Base-by-base conservation (phyloP, 208 protist genomes). In the Leishmania guyanensis region DNA sequence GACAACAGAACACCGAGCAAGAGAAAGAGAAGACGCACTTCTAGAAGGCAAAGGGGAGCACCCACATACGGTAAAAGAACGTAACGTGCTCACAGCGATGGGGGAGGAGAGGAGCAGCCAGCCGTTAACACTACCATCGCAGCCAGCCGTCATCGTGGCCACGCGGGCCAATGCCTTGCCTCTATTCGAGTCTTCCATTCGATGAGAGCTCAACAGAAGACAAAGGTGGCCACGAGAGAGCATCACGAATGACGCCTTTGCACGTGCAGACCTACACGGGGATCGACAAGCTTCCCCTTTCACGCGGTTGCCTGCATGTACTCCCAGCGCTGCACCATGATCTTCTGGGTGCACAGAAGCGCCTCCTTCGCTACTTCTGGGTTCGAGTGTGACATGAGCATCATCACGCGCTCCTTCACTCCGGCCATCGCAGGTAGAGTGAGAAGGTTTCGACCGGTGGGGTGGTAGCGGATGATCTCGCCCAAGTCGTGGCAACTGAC, bases 291-390 rank as follows among this genome's bases (percentile, higher is more conserved):
- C 39, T 36, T 16, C 6, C n/a, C 26, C 20, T 26, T 56, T 86
- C 74, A 89, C 48, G 89, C 80, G 20, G 83, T 74, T 46, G 43
- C 43, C 78, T 95, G 84, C 51, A 97, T 96, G 81, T 91, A 98
- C 87, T 98, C 95, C 95, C 95, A 98, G 2, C 93, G 92, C 86
- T 98, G 94, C 60, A 98, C 94, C 94, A 98, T 97, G 64, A 98
- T 95, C 84, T 98, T 98, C 85, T 98, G 97, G 43, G 97, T 95
- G 72, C 92, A 92, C 20, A 98, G 86, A 33, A 98, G 88, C 33
- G 97, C 97, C 80, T 98, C 91, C 86, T 98, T 97, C 69, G 92
- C 87, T 14, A 98, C 87, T 56, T 96, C 92, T 51, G 89, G 80
- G 73, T 93, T 90, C 2, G 73, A 26, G 81, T 96, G 89, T 0